Percentiles rank a stretch among this genome's conserved stretches.
These are phyloP conservation scores for Phytophthora hybrid DNA, from an alignment of 352 stramenopile genomes.

Conservation along the genomic window DNA sequence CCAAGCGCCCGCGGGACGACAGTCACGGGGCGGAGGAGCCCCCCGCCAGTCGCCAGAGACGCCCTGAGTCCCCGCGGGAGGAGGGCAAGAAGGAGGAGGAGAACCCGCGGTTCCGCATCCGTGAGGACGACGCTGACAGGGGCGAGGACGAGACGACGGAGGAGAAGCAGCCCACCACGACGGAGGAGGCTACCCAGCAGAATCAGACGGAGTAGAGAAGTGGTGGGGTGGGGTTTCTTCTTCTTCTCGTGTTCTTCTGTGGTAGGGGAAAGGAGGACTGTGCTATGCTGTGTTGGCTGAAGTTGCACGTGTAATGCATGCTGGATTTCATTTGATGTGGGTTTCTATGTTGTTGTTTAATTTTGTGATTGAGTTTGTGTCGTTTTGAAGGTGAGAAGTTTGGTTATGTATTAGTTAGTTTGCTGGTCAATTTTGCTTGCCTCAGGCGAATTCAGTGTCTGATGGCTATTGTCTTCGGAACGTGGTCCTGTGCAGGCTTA, in stretches of 20 bases:
- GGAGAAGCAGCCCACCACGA: neutral
- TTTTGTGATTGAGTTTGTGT: no score
- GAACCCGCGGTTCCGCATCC: conserved; percentile 39
- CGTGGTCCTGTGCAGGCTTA: neutral
- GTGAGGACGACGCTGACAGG: conserved; percentile 33
- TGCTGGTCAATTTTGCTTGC: no score
- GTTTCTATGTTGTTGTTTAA: neutral
- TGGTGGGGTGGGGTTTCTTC: no score
- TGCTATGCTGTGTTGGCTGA: neutral
- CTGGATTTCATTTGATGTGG: neutral
- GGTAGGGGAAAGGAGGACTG: neutral
- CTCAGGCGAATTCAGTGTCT: no score
- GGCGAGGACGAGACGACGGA: conserved; percentile 23
- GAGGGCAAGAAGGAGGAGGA: conserved; percentile 38
- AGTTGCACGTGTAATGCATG: conserved; percentile 7
- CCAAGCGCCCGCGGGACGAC: conserved; percentile 70
- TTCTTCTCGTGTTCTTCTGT: neutral
- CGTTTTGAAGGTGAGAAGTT: no score
- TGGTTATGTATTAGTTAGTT: no score
- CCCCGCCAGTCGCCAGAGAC: conserved; percentile 32
- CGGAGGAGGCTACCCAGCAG: conserved; percentile 11
- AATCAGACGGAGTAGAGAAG: conserved; percentile 3
- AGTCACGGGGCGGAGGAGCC: conserved; percentile 56
- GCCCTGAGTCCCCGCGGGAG: conserved; percentile 22
- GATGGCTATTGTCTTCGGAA: no score